Conservation (phyloP, 179 eudicot species). For the Vitellaria paradoxa region DNA sequence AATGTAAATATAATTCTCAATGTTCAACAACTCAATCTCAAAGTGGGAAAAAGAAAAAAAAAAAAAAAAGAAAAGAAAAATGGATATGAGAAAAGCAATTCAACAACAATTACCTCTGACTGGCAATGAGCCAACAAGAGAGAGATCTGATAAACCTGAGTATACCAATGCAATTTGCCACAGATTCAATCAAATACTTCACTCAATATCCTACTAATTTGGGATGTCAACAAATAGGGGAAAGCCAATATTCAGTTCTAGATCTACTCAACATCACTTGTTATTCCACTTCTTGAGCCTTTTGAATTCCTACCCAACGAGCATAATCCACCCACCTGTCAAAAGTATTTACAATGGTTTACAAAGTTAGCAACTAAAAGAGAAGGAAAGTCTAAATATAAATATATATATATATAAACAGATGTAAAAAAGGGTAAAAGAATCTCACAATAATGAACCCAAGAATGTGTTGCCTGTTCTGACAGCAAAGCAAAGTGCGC, state of each 20-base stretch:
- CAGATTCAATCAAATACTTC: slow-evolving; percentile 4
- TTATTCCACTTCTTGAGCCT: slow-evolving; percentile 42
- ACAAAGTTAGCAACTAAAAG: neutral
- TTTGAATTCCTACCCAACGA: slow-evolving; percentile 72
- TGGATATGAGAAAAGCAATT: neutral
- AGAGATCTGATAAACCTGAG: neutral
- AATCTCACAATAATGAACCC: slow-evolving; percentile 87
- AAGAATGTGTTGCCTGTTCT: slow-evolving; percentile 94
- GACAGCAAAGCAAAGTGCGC: slow-evolving; percentile 85
- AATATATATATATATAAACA: too few relatives aligned
- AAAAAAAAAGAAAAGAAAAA: too few relatives aligned
- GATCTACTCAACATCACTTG: neutral
- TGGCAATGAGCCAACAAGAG: neutral
- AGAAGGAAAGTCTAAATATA: neutral
- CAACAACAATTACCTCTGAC: neutral
- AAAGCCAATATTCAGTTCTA: neutral
- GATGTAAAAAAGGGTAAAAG: neutral
- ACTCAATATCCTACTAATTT: neutral
- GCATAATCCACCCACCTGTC: slow-evolving; percentile 98
- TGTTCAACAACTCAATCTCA: neutral
- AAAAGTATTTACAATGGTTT: neutral
- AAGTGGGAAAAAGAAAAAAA: neutral
- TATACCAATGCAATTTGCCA: neutral
- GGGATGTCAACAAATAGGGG: slow-evolving; percentile 13
- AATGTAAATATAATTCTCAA: too few relatives aligned